phyloP scores from a whole-genome alignment of 2,329 filamentous ascomycete genomes.

The Trichothecium sympodiale region DNA sequence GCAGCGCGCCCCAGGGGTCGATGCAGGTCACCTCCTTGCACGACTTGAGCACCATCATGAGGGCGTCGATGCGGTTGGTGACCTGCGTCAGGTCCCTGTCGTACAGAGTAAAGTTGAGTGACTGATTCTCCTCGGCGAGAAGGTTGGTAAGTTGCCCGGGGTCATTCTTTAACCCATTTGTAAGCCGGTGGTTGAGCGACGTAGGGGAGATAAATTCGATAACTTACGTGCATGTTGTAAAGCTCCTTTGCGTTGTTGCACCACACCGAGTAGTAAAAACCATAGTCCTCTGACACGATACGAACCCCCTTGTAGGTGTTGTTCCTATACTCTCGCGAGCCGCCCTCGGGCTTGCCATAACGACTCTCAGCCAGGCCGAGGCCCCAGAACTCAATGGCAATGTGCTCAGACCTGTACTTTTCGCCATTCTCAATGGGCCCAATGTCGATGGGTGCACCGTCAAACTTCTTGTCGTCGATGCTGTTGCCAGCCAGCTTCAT shows the following conservation, averaged over 20 bases:
- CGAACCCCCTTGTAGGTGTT: constrained; percentile 47
- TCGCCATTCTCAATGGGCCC: not conserved
- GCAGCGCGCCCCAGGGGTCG: constrained; percentile 43
- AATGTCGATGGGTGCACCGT: constrained; percentile 27
- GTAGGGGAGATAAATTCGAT: not conserved
- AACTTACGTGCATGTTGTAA: constrained; percentile 37
- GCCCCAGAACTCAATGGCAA: constrained; percentile 43
- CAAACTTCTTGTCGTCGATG: constrained; percentile 3
- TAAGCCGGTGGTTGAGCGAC: too few species aligned
- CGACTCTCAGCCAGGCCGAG: constrained; percentile 18
- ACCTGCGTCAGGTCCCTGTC: constrained; percentile 26
- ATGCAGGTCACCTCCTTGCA: constrained; percentile 42
- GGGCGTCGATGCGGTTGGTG: constrained; percentile 41
- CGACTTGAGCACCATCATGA: constrained; percentile 49
- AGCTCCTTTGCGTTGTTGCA: constrained; percentile 37
- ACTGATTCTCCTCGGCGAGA: constrained; percentile 9
- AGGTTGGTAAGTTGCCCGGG: constrained; percentile 30
- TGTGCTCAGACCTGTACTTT: constrained; percentile 28
- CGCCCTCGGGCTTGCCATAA: constrained; percentile 10
- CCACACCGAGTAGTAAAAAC: constrained; percentile 45
- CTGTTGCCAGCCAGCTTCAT: constrained; percentile 18
- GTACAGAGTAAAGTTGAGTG: constrained; percentile 13
- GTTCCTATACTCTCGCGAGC: constrained; percentile 14
- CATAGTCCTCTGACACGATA: constrained; percentile 33
- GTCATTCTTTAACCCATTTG: constrained; percentile 30